Base-by-base conservation (phyloP, 768 basidiomycete species). In the Cystobasidiopsis lactophilus region DNA sequence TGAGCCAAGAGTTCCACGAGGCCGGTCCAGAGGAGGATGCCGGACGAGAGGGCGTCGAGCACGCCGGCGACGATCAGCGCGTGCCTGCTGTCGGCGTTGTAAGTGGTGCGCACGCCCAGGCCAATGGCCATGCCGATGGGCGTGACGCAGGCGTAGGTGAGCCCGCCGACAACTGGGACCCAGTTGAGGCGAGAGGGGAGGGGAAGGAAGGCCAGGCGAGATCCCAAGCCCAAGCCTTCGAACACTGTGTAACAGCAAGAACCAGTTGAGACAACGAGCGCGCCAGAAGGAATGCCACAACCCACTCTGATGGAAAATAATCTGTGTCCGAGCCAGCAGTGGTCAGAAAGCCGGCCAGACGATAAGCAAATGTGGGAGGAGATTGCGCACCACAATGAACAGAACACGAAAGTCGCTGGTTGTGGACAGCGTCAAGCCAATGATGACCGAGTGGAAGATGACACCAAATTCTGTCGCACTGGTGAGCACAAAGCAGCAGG, bases 391-490 rank as follows among this genome's bases (percentile, higher is more conserved):
- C 49, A 96, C 91, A 54, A 85, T 69, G 64, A 93, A 86, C n/a
- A 98, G 75, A 18, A 80, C 67, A 58, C 75, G 83, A 69, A 95
- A 93, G 33, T 74, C 64, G 3, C 72, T 67, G 59, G 79, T 77
- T n/a, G 88, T 84, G n/a, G 86, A 88, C 38, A 95, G 74, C 0
- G 91, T 89, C 30, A 95, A 69, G 0, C 89, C 89, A 56, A 93
- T 82, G 46, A 91, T 71, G 23, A 47, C 62, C 7, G 51, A 52
- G 47, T 64, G 88, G 30, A 95, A 66, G 4, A 85, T 65, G 29
- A 95, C 85, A 60, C 91, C 91, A 60, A 93, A 91, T 64, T 98
- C 33, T 35, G 33, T 7, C n/a, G n/a, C n/a, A n/a, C n/a, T n/a
- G n/a, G n/a, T n/a, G n/a, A n/a, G n/a, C n/a, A n/a, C 33, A 35